Conservation (phyloP, 257 asterid species). For the Misopates orontium region DNA sequence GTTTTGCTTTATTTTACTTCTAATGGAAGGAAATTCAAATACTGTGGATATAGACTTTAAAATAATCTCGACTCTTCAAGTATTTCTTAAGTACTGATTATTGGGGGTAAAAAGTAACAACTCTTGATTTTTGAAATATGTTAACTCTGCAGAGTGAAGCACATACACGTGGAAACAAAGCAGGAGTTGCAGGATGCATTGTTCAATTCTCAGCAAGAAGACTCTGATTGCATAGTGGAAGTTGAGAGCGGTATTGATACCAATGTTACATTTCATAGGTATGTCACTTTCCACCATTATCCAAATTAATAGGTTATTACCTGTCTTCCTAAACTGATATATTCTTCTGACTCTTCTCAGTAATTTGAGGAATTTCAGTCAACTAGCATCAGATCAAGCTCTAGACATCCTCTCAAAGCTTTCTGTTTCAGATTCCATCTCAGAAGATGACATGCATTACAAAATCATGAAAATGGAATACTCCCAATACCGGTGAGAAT, state of each 20-base stretch:
- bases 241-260: slow-evolving; percentile 85
- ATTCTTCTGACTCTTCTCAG: slow-evolving; percentile 41
- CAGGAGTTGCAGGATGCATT: slow-evolving; percentile 65
- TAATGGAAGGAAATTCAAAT: background rate
- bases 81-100: slow-evolving; percentile 6
- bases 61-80: slow-evolving; percentile 9
- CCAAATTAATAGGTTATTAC: slow-evolving; percentile 15
- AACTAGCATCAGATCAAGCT: slow-evolving; percentile 69
- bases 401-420: slow-evolving; percentile 53
- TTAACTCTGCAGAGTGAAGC: slow-evolving; percentile 69
- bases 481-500: slow-evolving; percentile 70
- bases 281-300: slow-evolving; percentile 19
- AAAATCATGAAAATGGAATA: slow-evolving; percentile 69
- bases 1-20: background rate
- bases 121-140: background rate
- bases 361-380: slow-evolving; percentile 60
- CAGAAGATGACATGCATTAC: slow-evolving; percentile 33
- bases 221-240: slow-evolving; percentile 78
- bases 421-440: slow-evolving; percentile 39
- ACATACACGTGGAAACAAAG: slow-evolving; percentile 68
- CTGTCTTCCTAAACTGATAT: slow-evolving; percentile 29
- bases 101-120: slow-evolving; percentile 5
- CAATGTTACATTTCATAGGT: slow-evolving; percentile 78
- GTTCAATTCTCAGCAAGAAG: slow-evolving; percentile 62
- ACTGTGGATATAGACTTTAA: background rate